phyloP scores from a whole-genome alignment of 2,329 filamentous ascomycete species.

The Neospermospora avenae region DNA sequence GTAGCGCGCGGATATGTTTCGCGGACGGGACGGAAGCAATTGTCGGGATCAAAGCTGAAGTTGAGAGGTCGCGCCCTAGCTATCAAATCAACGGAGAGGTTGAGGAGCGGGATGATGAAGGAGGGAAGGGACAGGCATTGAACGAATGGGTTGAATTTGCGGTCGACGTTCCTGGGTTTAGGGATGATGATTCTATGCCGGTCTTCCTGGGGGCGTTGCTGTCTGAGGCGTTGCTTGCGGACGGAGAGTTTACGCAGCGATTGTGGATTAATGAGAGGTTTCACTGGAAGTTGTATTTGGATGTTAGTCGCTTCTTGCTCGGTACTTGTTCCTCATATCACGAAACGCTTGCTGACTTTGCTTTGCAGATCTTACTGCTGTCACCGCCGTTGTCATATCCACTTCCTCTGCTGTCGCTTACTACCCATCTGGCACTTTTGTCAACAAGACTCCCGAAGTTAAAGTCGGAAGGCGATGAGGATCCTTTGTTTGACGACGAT shows the following conservation, averaged over 20 bases:
- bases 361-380: conserved; percentile 75
- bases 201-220: conserved; percentile 88
- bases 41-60: conserved; percentile 92
- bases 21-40: conserved; percentile 94
- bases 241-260: conserved; percentile 64
- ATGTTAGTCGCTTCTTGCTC: conserved; percentile 58
- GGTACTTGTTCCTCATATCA: neutral
- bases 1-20: conserved; percentile 90
- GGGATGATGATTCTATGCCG: conserved; percentile 87
- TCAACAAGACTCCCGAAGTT: conserved; percentile 80
- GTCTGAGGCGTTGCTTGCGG: conserved; percentile 76
- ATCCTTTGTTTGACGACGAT: conserved; percentile 96
- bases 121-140: conserved; percentile 42
- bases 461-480: conserved; percentile 88
- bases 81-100: conserved; percentile 36
- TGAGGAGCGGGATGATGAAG: conserved; percentile 34
- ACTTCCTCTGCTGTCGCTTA: conserved; percentile 85
- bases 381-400: conserved; percentile 93
- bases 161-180: conserved; percentile 85
- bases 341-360: neutral
- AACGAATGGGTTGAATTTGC: conserved; percentile 83
- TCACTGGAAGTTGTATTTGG: conserved; percentile 95
- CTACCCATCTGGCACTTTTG: conserved; percentile 88
- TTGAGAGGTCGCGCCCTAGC: conserved; percentile 63
- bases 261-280: conserved; percentile 87